Conservation (phyloP, 805 yeast genomes). For the Wickerhamomyces ciferrii region DNA sequence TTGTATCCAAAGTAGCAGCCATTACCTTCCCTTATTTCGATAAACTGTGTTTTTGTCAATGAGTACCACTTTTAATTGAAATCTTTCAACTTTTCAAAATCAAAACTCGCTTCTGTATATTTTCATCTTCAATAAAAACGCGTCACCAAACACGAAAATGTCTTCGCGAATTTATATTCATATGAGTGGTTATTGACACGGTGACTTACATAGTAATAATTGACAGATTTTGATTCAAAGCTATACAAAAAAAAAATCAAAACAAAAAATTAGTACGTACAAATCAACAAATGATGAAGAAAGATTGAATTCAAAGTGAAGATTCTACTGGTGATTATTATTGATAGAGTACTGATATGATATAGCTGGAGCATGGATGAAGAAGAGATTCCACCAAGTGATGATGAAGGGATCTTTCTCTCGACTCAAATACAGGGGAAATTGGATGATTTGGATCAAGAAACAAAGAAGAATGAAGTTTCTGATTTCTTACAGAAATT, state of each 20-base stretch:
- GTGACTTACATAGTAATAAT: too few relatives aligned
- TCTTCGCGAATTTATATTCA: neutral
- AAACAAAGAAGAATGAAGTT: constrained; percentile 1
- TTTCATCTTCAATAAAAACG: neutral
- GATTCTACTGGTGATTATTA: too few relatives aligned
- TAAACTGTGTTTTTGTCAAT: too few relatives aligned
- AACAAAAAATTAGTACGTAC: too few relatives aligned
- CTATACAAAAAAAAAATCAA: too few relatives aligned
- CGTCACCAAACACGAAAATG: neutral
- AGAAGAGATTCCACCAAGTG: neutral
- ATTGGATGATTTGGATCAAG: constrained; percentile 14
- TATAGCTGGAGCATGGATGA: neutral
- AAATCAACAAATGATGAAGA: too few relatives aligned
- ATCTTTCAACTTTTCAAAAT: too few relatives aligned
- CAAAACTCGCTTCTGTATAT: neutral
- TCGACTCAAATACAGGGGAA: constrained; percentile 21
- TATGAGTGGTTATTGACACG: too few relatives aligned
- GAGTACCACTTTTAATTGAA: too few relatives aligned
- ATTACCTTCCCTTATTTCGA: neutral
- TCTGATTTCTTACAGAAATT: neutral
- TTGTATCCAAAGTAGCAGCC: neutral
- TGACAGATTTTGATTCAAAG: too few relatives aligned
- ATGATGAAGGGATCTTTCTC: constrained; percentile 8
- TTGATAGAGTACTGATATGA: neutral
- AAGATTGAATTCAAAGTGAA: too few relatives aligned